Conservation (phyloP, 768 basidiomycete genomes). For the Auricularia auricula-judae region DNA sequence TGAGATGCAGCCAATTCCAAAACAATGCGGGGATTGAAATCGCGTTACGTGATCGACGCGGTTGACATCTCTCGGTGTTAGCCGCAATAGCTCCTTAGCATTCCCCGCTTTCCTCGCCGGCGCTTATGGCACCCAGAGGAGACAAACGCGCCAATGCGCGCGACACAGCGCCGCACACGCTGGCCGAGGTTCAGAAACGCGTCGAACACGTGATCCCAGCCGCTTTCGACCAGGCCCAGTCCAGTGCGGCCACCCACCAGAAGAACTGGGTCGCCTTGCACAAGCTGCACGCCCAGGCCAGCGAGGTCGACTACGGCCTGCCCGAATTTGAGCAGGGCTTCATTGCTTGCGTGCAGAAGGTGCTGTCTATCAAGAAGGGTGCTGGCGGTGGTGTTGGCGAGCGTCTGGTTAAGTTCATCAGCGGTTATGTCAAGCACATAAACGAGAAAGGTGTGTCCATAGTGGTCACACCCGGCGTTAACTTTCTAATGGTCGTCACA, state of each 20-base stretch:
- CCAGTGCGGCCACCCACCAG: constrained; percentile 65
- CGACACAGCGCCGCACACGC: background rate
- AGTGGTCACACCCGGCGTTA: too few species aligned
- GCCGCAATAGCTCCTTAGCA: too few species aligned
- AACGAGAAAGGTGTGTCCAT: constrained; percentile 54
- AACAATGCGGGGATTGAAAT: too few species aligned
- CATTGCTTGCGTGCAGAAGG: constrained; percentile 43
- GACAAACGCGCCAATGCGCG: background rate
- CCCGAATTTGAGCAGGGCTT: constrained; percentile 58
- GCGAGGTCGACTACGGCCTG: constrained; percentile 37
- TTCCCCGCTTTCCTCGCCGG: too few species aligned
- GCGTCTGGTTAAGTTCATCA: constrained; percentile 70
- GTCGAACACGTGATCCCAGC: constrained; percentile 31
- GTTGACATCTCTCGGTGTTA: too few species aligned
- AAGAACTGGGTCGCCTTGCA: constrained; percentile 80
- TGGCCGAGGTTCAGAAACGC: background rate
- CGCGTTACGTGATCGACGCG: too few species aligned
- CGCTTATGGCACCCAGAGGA: background rate
- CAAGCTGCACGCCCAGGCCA: constrained; percentile 64
- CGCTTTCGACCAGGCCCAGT: constrained; percentile 75
- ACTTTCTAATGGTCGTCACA: background rate
- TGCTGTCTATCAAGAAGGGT: constrained; percentile 74
- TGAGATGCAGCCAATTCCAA: too few species aligned
- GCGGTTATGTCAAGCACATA: constrained; percentile 62
- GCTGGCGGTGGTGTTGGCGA: constrained; percentile 26